A percentile compares a stretch with the other conserved stretches of the same genome.
These are phyloP conservation scores for Reutealis trisperma DNA, from an alignment of 345 rosid species.

Conservation along the genomic window DNA sequence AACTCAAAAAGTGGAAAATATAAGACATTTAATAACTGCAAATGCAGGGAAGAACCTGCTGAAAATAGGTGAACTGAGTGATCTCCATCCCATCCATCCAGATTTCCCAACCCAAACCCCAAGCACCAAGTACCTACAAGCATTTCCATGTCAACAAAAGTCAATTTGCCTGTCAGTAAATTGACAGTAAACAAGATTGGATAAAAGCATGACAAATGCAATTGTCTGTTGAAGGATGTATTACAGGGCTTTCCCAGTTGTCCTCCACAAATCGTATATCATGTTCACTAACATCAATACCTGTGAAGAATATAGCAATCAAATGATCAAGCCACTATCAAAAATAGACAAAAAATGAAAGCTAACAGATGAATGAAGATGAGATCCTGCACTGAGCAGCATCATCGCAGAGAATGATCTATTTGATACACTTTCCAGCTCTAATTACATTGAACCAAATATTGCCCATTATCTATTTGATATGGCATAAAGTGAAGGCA, in stretches of 20 bases:
- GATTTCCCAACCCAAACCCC: conserved; percentile 99
- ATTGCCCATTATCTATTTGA: background rate
- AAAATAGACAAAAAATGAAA: conserved; percentile 2
- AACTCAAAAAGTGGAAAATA: conserved; percentile 1
- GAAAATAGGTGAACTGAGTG: conserved; percentile 97
- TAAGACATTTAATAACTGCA: background rate
- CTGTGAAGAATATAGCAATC: conserved; percentile 39
- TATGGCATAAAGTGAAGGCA: background rate
- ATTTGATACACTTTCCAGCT: too few species aligned
- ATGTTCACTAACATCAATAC: conserved; percentile 79
- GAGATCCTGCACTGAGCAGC: background rate
- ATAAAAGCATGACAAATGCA: background rate
- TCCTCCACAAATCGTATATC: conserved; percentile 97
- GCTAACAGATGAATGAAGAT: background rate
- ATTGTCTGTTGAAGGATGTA: conserved; percentile 22
- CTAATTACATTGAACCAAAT: background rate
- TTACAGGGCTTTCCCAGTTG: conserved; percentile 99
- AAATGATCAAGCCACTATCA: background rate
- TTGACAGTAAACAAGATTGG: conserved; percentile 1
- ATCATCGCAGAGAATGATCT: background rate
- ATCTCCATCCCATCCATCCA: conserved; percentile 99
- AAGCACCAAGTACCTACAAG: conserved; percentile 93
- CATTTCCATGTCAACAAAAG: conserved; percentile 22
- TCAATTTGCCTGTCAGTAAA: background rate
- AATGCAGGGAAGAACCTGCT: conserved; percentile 62